These are phyloP conservation scores for Daedaleopsis nitida DNA, from an alignment of 768 basidiomycete genomes.

Conservation along the genomic window DNA sequence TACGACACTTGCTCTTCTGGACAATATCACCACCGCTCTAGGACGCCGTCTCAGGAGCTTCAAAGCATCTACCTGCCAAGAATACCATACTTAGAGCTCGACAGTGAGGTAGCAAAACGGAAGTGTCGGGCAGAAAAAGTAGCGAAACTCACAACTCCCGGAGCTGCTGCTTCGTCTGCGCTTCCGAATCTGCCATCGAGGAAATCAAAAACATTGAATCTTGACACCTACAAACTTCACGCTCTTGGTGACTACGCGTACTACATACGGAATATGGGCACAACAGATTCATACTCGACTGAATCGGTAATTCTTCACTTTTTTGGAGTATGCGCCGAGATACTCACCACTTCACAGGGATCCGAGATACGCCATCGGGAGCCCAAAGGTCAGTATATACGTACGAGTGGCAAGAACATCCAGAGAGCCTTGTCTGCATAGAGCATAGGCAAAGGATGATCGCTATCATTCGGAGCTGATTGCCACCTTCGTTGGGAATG, in stretches of 20 bases:
- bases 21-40: constrained; percentile 28
- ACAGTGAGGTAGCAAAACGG: constrained; percentile 33
- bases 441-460: neutral
- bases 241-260: constrained; percentile 21
- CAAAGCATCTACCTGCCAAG: constrained; percentile 25
- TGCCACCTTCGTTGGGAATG: neutral
- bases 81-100: constrained; percentile 38
- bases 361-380: neutral
- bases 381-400: neutral
- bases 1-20: constrained; percentile 30
- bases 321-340: no score
- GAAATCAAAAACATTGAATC: constrained; percentile 14
- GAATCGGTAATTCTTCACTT: no score
- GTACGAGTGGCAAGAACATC: neutral
- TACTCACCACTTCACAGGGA: neutral
- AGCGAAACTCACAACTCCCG: neutral
- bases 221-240: constrained; percentile 32
- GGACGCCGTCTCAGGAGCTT: constrained; percentile 38
- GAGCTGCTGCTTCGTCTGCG: neutral
- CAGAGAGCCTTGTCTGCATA: neutral
- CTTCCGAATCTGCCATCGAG: neutral
- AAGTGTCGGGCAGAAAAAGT: constrained; percentile 9
- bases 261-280: constrained; percentile 16
- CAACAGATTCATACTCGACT: constrained; percentile 18
- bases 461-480: neutral